phyloP scores from a whole-genome alignment of 2,329 filamentous ascomycete genomes.

The Aspergillus sp. region DNA sequence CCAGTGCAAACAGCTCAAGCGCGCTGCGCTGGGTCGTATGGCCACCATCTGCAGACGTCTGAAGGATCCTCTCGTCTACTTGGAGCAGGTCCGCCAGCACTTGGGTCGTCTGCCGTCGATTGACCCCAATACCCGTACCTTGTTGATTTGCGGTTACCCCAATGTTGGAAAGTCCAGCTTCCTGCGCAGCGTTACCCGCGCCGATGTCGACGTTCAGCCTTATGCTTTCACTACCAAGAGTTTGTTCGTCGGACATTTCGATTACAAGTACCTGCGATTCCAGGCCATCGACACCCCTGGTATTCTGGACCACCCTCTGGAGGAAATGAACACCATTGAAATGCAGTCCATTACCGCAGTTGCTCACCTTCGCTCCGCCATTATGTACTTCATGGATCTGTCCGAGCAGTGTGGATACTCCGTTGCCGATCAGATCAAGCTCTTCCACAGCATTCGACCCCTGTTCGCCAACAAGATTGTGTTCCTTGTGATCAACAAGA shows the following conservation, averaged over 20 bases:
- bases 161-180: slow-evolving; percentile 98
- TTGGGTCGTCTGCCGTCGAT: slow-evolving; percentile 96
- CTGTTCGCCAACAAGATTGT: slow-evolving; percentile 96
- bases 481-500: slow-evolving; percentile 97
- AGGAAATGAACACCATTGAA: slow-evolving; percentile 99
- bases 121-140: slow-evolving; percentile 91
- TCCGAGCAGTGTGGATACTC: slow-evolving; percentile 96
- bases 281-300: slow-evolving; percentile 97
- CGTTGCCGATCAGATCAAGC: slow-evolving; percentile 81
- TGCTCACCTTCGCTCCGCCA: slow-evolving; percentile 88
- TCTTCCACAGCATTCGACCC: slow-evolving; percentile 95
- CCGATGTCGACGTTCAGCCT: slow-evolving; percentile 93
- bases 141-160: slow-evolving; percentile 94
- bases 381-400: slow-evolving; percentile 97
- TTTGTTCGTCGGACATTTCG: slow-evolving; percentile 94
- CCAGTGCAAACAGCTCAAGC: slow-evolving; percentile 98
- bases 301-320: slow-evolving; percentile 92
- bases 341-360: slow-evolving; percentile 99
- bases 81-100: slow-evolving; percentile 96
- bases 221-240: slow-evolving; percentile 99
- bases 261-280: slow-evolving; percentile 87
- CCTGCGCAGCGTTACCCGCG: slow-evolving; percentile 81
- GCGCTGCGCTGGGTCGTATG: slow-evolving; percentile 93
- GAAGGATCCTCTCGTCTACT: slow-evolving; percentile 89
- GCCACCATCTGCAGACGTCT: slow-evolving; percentile 91